Conservation (phyloP, 2,329 filamentous ascomycete species). For the Pseudogymnoascus sp. region DNA sequence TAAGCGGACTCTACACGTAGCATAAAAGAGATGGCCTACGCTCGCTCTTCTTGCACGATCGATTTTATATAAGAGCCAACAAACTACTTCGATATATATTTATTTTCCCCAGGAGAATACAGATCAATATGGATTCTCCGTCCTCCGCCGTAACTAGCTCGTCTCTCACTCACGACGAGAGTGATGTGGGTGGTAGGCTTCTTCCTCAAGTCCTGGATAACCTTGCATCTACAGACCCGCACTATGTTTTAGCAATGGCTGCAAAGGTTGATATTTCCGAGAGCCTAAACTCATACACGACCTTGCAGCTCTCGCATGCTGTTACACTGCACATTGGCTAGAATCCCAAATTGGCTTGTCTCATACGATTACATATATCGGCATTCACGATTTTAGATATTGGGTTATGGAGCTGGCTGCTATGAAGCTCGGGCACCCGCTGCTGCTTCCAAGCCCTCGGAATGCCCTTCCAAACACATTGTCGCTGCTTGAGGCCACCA, state of each 20-base stretch:
- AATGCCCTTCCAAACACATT: constrained; percentile 18
- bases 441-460: constrained; percentile 15
- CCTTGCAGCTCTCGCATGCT: constrained; percentile 14
- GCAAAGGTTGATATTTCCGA: background rate
- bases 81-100: background rate
- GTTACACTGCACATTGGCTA: constrained; percentile 20
- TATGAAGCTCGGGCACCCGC: constrained; percentile 15
- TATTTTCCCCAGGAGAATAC: background rate
- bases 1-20: background rate
- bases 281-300: constrained; percentile 13
- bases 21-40: background rate
- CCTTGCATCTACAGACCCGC: background rate
- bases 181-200: background rate
- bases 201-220: background rate
- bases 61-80: background rate
- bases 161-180: background rate
- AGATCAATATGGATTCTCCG: background rate
- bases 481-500: constrained; percentile 13
- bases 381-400: constrained; percentile 21
- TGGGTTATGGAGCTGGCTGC: constrained; percentile 12
- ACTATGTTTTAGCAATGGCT: background rate
- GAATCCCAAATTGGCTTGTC: background rate
- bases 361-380: constrained; percentile 17
- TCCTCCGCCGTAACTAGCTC: background rate
- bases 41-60: background rate